A percentile compares a stretch with the other conserved stretches of the same genome.
Conservation (phyloP, 1,139 yeast genomes). For the Lodderomyces orthopsilosis region DNA sequence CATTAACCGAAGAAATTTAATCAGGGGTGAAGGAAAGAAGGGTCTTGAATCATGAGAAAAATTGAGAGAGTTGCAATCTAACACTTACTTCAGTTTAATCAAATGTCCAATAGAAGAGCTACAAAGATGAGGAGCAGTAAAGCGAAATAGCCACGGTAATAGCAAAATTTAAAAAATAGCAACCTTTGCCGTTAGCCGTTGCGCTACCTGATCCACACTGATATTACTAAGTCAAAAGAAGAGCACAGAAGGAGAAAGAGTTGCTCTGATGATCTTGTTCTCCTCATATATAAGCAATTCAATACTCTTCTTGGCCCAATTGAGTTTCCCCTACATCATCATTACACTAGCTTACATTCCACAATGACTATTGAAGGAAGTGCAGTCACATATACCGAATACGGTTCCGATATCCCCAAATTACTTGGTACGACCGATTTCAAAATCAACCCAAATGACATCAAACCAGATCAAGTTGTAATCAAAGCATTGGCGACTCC, state of each 20-base stretch:
- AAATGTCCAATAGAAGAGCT: too few species aligned
- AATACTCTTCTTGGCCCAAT: too few species aligned
- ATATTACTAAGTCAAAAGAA: not conserved
- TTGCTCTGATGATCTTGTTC: not conserved
- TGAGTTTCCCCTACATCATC: not conserved
- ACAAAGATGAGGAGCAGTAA: too few species aligned
- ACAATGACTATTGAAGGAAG: slow-evolving; percentile 15
- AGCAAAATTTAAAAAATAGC: not conserved
- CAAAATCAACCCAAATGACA: slow-evolving; percentile 35
- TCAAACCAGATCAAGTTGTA: slow-evolving; percentile 42
- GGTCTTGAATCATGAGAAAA: too few species aligned
- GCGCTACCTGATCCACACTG: not conserved
- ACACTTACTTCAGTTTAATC: too few species aligned
- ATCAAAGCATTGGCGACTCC: slow-evolving; percentile 73
- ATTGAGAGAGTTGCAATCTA: too few species aligned
- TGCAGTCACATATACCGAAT: slow-evolving; percentile 25
- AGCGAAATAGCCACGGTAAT: not conserved
- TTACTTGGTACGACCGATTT: slow-evolving; percentile 16
- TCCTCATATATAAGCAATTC: too few species aligned
- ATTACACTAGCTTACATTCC: not conserved
- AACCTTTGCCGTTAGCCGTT: not conserved
- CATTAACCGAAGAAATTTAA: too few species aligned
- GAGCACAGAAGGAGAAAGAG: too few species aligned
- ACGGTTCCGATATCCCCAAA: slow-evolving; percentile 17
- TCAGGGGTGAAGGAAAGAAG: too few species aligned